Base-by-base conservation (phyloP, 2,329 filamentous ascomycete species). In the Aschersonia sp. region DNA sequence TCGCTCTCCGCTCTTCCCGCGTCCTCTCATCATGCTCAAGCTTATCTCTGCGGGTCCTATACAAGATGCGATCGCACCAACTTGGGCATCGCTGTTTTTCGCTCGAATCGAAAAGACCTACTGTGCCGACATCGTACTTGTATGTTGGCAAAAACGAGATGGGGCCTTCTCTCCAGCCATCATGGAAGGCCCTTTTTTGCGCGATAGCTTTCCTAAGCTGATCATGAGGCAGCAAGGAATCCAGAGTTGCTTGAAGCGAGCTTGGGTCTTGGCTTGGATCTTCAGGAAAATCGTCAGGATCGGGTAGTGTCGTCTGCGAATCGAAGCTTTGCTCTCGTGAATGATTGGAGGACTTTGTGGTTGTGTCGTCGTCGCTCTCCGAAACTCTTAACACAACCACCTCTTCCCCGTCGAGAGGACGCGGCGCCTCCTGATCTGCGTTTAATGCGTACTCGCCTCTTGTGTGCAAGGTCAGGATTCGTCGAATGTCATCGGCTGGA, bases 31-130 rank as follows among this genome's bases (percentile, higher is more conserved):
- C 79, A 55, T 87, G 83, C 4, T 71, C 72, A 30, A 81, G 65
- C 52, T 76, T 81, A 57, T 92, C 81, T 44, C 71, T 76, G 41
- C 83, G 78, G 2, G 87, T 92, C 6, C 90, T 76, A 61, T 81
- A 98, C 1, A 98, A 65, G 43, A 98, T 89, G 12, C 92, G 83
- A 65, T 98, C 92, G 61, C 92, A 98, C 90, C 92, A 98, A 60
- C 88, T 95, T 3, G 92, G 92, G 2, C 86, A 84, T 47, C 94
- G 78, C 53, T 83, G 83, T 68, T 98, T 98, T 60, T 97, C 92
- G 54, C 89, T 95, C 0, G 89, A 87, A 65, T 98, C 94, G 60
- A 96, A 98, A 32, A 88, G 76, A 2, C 86, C 86, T 33, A 95
- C 79, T 32, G 85, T 94, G n/a, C 92, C 92, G 31, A 95, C 73